phyloP scores from a whole-genome alignment of 2,329 filamentous ascomycete species.

The Penicillium expansum region DNA sequence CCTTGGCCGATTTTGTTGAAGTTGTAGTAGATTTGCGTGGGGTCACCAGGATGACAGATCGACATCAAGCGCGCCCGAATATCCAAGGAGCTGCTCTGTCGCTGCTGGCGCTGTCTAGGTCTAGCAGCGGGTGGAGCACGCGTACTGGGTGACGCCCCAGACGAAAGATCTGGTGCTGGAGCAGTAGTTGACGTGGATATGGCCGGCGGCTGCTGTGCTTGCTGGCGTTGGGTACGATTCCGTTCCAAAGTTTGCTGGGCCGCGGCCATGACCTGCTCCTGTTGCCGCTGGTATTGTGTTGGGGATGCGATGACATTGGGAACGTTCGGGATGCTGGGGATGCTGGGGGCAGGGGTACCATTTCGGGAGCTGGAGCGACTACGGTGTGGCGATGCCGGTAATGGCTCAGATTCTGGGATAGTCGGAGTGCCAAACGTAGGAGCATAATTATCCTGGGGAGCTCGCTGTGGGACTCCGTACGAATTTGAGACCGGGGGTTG shows the following conservation, averaged over 20 bases:
- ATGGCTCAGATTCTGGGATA: conserved; percentile 55
- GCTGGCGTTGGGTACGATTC: conserved; percentile 69
- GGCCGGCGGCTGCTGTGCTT: conserved; percentile 38
- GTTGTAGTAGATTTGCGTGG: conserved; percentile 78
- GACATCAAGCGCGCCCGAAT: conserved; percentile 78
- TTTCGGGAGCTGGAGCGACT: conserved; percentile 69
- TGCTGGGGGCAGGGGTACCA: conserved; percentile 51
- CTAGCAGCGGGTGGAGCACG: conserved; percentile 58
- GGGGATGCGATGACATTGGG: conserved; percentile 38
- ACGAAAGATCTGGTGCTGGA: conserved; percentile 35
- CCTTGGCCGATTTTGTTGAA: conserved; percentile 97
- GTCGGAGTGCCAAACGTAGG: conserved; percentile 46
- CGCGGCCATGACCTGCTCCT: conserved; percentile 77
- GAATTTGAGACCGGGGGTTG: conserved; percentile 45
- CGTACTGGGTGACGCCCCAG: conserved; percentile 36
- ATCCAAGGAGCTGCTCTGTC: conserved; percentile 77
- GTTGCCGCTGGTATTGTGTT: conserved; percentile 62
- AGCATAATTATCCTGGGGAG: conserved; percentile 53
- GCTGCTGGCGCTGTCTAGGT: conserved; percentile 70
- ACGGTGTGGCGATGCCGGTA: conserved; percentile 65
- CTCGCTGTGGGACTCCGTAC: conserved; percentile 48
- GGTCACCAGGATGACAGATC: conserved; percentile 88
- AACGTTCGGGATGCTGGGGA: conserved; percentile 43
- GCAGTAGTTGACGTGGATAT: conserved; percentile 40
- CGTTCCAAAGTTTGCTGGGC: conserved; percentile 74